Percentiles rank a stretch among this genome's conserved stretches.
Conservation (phyloP, 2,329 filamentous ascomycete species). For the Ceratocystis lukuohia region DNA sequence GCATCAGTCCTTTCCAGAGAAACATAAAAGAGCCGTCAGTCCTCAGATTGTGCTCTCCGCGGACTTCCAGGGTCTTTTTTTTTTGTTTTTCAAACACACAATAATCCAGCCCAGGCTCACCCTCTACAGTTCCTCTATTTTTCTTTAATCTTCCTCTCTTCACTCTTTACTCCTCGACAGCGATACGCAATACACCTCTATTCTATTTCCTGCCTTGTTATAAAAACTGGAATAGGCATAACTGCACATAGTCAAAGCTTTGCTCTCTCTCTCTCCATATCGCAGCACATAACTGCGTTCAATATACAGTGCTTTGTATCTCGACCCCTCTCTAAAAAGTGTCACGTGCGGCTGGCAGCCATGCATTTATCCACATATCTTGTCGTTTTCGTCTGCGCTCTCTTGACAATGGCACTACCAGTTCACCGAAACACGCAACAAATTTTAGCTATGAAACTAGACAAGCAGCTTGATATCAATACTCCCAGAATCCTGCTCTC, state of each 20-base stretch:
- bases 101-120: too few relatives aligned
- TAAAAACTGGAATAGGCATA: too few relatives aligned
- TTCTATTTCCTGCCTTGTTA: too few relatives aligned
- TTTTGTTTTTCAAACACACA: too few relatives aligned
- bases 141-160: too few relatives aligned
- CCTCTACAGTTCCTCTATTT: too few relatives aligned
- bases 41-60: too few relatives aligned
- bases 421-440: background rate
- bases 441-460: background rate
- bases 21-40: background rate
- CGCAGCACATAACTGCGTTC: too few relatives aligned
- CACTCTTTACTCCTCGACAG: too few relatives aligned
- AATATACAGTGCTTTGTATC: background rate
- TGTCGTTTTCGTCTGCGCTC: background rate
- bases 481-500: too few relatives aligned
- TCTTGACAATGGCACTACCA: background rate
- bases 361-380: background rate
- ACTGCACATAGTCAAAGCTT: background rate
- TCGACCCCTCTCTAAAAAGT: background rate
- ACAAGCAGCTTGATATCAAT: background rate
- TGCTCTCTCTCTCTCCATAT: background rate
- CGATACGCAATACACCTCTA: too few relatives aligned
- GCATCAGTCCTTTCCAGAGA: background rate
- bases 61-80: too few relatives aligned
- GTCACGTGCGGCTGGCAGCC: background rate